A percentile compares a stretch with the other conserved stretches of the same genome.
phyloP scores from a whole-genome alignment of 1,284 basidiomycete genomes.

The Cryptococcus jaspeensis region DNA sequence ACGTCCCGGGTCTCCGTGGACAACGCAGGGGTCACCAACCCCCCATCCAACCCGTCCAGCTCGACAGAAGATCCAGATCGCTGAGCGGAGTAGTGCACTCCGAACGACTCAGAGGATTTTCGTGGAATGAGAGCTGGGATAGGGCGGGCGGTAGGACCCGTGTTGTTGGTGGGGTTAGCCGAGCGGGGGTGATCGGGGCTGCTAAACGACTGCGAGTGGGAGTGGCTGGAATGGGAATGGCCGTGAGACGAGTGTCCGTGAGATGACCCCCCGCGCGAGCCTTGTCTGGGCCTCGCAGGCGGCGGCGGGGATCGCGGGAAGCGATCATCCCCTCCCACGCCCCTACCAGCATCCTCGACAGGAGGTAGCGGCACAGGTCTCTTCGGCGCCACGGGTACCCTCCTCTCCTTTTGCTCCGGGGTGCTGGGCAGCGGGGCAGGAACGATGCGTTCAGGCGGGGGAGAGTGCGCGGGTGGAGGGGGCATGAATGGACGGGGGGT shows the following conservation, averaged over 20 bases:
- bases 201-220: too few species aligned
- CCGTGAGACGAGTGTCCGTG: too few species aligned
- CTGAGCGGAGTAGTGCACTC: slow-evolving; percentile 18
- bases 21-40: slow-evolving; percentile 17
- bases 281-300: background rate
- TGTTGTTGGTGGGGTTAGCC: slow-evolving; percentile 18
- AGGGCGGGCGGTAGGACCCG: too few species aligned
- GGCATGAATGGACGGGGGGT: background rate
- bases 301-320: slow-evolving; percentile 3
- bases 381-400: too few species aligned
- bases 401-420: too few species aligned
- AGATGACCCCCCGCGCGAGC: too few species aligned
- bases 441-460: background rate
- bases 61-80: slow-evolving; percentile 17
- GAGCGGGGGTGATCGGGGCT: background rate
- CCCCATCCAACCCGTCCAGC: slow-evolving; percentile 6
- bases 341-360: too few species aligned
- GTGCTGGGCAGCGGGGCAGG: background rate
- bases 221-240: too few species aligned
- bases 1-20: background rate
- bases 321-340: too few species aligned
- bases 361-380: too few species aligned
- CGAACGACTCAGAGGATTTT: slow-evolving; percentile 25
- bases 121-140: background rate
- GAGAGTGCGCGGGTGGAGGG: background rate